Evolutionary conservation across 495 filamentous ascomycete species (phyloP).

Genomic region (Lasiosphaeria miniovina): DNA sequence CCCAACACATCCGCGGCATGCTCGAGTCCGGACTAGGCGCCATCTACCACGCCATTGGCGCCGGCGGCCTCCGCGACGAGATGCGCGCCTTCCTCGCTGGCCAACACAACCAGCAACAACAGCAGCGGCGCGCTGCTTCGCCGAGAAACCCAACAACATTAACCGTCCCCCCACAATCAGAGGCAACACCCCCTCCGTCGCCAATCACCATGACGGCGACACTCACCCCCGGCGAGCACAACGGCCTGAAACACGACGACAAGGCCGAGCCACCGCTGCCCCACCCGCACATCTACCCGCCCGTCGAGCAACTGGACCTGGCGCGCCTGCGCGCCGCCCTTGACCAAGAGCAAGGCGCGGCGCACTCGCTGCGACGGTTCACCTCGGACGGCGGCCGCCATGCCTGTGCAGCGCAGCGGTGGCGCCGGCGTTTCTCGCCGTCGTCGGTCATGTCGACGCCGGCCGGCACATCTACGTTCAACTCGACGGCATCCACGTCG

Average conservation of each 20-base stretch:
- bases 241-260: neutral
- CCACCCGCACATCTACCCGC: slow-evolving; percentile 12
- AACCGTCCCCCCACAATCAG: neutral
- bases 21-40: slow-evolving; percentile 23
- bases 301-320: slow-evolving; percentile 14
- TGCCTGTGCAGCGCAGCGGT: too few species aligned
- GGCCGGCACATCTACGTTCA: too few species aligned
- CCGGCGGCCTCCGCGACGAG: neutral
- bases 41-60: slow-evolving; percentile 20
- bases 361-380: too few species aligned
- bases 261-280: neutral
- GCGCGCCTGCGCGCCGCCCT: neutral
- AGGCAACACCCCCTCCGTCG: too few species aligned
- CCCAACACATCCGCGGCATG: slow-evolving; percentile 26
- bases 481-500: too few species aligned
- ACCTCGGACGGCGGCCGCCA: too few species aligned
- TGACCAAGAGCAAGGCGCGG: too few species aligned
- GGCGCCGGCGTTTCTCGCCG: too few species aligned
- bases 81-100: slow-evolving; percentile 7
- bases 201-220: too few species aligned
- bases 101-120: neutral
- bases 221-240: neutral
- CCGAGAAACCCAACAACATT: neutral
- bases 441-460: too few species aligned
- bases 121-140: neutral